phyloP scores from a whole-genome alignment of 305 asterid species.

The Rubia balearica region DNA sequence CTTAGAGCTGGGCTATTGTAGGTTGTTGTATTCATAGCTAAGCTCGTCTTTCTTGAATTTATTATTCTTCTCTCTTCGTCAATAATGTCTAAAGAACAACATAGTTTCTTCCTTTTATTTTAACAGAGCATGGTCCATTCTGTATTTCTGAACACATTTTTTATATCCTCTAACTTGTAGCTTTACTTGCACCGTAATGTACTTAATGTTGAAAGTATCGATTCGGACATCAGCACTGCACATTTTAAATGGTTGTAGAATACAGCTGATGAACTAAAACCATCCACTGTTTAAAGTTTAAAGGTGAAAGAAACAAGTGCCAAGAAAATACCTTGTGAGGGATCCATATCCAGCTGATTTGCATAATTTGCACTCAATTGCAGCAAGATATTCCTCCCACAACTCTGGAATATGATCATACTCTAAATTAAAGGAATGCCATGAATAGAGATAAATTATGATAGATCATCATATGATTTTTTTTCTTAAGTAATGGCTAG shows the following conservation, averaged over 20 bases:
- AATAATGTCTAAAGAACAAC: background rate
- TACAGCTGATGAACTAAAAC: background rate
- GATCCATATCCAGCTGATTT: too few relatives aligned
- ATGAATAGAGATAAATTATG: background rate
- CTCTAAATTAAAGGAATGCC: background rate
- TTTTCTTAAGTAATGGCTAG: background rate
- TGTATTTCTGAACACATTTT: constrained; percentile 3
- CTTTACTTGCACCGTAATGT: background rate
- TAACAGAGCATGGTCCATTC: background rate
- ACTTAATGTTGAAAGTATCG: background rate
- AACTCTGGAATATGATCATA: background rate
- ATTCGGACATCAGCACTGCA: background rate
- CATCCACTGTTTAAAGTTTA: background rate
- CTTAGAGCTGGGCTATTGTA: constrained; percentile 42
- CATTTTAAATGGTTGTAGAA: background rate
- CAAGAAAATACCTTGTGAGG: background rate
- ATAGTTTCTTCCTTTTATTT: background rate
- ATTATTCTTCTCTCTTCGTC: background rate
- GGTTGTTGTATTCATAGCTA: constrained; percentile 10
- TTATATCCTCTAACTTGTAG: background rate
- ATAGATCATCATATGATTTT: background rate
- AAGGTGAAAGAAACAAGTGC: background rate
- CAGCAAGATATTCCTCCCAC: too few relatives aligned
- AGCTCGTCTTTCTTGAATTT: background rate
- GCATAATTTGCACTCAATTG: too few relatives aligned